Conservation (phyloP, 2,329 filamentous ascomycete genomes). For the Microdochium bolleyi region DNA sequence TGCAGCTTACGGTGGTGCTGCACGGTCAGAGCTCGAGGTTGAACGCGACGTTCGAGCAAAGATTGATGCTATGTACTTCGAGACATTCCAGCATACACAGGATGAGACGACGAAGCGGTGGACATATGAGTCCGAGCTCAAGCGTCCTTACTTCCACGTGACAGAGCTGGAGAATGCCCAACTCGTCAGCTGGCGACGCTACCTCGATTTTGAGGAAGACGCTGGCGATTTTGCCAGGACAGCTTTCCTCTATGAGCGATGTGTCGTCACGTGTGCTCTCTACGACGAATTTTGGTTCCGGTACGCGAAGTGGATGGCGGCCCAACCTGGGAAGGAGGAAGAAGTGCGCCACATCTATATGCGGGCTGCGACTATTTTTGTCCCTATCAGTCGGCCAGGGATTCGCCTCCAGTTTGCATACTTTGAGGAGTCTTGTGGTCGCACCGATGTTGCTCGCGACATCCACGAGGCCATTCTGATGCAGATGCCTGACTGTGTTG, state of each 20-base stretch:
- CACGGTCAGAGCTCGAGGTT: constrained; percentile 66
- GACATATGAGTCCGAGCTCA: constrained; percentile 91
- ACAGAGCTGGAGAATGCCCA: constrained; percentile 84
- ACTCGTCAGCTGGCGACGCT: constrained; percentile 87
- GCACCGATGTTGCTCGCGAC: constrained; percentile 70
- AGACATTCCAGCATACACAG: constrained; percentile 74
- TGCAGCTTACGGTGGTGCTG: constrained; percentile 37
- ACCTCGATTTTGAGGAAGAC: constrained; percentile 88
- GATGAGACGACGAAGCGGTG: constrained; percentile 86
- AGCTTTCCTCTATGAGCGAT: constrained; percentile 87
- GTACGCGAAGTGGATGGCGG: constrained; percentile 91
- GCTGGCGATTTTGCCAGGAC: constrained; percentile 70
- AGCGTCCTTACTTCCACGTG: constrained; percentile 94
- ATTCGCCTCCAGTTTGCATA: constrained; percentile 87
- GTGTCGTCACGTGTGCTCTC: constrained; percentile 82
- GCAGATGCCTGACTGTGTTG: constrained; percentile 71
- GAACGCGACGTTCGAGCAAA: constrained; percentile 76
- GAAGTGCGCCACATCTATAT: constrained; percentile 90
- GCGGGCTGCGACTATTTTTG: constrained; percentile 75
- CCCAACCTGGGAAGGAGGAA: constrained; percentile 72
- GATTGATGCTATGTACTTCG: constrained; percentile 73
- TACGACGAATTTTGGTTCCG: constrained; percentile 98
- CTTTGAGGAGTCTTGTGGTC: constrained; percentile 81
- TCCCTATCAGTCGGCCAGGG: constrained; percentile 76
- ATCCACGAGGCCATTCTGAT: constrained; percentile 78